phyloP scores from a whole-genome alignment of 495 filamentous ascomycete genomes.

The Aspergillus diversus region DNA sequence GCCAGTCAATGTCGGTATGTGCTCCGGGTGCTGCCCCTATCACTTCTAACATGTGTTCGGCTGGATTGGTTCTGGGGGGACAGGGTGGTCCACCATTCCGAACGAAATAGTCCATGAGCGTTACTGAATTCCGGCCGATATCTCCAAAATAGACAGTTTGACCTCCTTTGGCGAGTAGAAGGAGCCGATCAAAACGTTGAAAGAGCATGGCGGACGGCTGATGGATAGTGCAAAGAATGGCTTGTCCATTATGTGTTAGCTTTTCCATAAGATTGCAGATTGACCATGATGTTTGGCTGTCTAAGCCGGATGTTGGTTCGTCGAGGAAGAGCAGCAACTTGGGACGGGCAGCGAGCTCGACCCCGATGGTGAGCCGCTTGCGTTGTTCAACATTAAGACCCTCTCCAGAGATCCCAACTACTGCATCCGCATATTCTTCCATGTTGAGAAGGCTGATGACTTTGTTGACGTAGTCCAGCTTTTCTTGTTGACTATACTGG shows the following conservation, averaged over 20 bases:
- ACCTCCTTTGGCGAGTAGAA: conserved; percentile 75
- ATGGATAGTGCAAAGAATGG: conserved; percentile 88
- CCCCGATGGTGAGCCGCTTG: conserved; percentile 81
- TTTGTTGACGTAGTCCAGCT: conserved; percentile 87
- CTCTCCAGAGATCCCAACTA: conserved; percentile 36
- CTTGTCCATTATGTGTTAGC: conserved; percentile 77
- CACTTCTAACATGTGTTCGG: conserved; percentile 87
- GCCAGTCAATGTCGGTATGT: conserved; percentile 71
- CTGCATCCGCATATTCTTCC: conserved; percentile 47
- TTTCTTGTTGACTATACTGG: conserved; percentile 69
- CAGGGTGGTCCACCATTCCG: conserved; percentile 64
- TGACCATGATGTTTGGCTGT: conserved; percentile 81
- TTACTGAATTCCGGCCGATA: conserved; percentile 58
- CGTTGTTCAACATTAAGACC: conserved; percentile 85
- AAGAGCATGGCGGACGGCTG: conserved; percentile 88
- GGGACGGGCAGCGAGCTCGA: conserved; percentile 82
- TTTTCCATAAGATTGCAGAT: conserved; percentile 77
- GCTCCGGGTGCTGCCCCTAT: conserved; percentile 79
- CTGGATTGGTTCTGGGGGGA: conserved; percentile 72
- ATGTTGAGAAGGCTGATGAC: conserved; percentile 92
- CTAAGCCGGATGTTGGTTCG: conserved; percentile 82
- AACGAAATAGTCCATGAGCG: conserved; percentile 72
- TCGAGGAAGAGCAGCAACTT: conserved; percentile 82
- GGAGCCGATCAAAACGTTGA: conserved; percentile 80
- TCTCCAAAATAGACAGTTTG: conserved; percentile 77